Evolutionary conservation across 2,329 filamentous ascomycete genomes (phyloP).

Genomic region (Aspergillus carbonarius): DNA sequence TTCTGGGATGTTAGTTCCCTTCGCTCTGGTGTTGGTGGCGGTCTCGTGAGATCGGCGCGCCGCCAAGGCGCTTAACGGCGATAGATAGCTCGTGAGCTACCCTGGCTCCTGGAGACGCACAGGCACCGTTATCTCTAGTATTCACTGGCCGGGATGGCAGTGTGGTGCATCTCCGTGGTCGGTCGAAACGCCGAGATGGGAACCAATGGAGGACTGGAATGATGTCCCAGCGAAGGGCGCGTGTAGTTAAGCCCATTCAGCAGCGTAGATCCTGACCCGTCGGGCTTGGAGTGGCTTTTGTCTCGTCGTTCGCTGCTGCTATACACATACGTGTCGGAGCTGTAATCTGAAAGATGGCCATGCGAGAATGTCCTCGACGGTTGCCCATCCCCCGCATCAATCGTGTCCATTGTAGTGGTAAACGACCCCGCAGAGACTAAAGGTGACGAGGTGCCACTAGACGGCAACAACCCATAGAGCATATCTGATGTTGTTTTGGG

Average conservation of each 20-base stretch:
- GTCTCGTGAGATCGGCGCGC: not conserved
- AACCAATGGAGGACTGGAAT: not conserved
- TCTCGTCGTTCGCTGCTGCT: constrained; percentile 29
- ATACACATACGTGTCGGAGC: constrained; percentile 42
- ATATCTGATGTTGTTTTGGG: constrained; percentile 29
- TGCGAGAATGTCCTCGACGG: constrained; percentile 21
- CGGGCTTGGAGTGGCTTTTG: constrained; percentile 29
- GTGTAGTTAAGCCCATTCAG: constrained; percentile 44
- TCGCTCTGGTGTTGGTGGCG: not conserved
- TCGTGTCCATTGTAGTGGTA: constrained; percentile 16
- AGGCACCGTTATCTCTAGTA: not conserved
- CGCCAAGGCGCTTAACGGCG: not conserved
- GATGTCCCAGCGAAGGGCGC: constrained; percentile 24
- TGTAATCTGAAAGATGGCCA: constrained; percentile 30
- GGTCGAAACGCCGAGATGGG: constrained; percentile 15
- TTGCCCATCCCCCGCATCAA: constrained; percentile 23
- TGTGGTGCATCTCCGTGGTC: constrained; percentile 11
- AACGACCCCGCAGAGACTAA: constrained; percentile 13
- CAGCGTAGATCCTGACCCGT: constrained; percentile 31
- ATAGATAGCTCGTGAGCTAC: not conserved
- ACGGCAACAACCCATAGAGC: constrained; percentile 30
- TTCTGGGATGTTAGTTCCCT: not conserved
- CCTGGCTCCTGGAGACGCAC: not conserved
- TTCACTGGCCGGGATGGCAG: not conserved
- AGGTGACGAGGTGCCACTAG: constrained; percentile 17